These are phyloP conservation scores for Picochlorum sp. DNA, from an alignment of 139 green algal species.

Conservation along the genomic window DNA sequence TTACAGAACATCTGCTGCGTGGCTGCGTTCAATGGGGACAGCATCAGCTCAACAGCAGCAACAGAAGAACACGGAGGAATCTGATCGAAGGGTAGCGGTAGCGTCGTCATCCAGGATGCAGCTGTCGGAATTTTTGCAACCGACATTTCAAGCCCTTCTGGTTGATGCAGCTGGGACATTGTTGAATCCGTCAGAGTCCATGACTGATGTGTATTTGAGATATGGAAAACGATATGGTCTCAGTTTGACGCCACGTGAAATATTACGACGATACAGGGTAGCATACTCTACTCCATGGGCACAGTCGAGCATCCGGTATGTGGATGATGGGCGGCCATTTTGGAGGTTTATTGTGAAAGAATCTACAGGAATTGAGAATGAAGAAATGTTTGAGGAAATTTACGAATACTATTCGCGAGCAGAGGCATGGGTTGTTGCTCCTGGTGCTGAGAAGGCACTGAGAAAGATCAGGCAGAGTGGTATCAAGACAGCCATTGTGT, in stretches of 20 bases:
- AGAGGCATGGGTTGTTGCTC: constrained; percentile 44
- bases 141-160: constrained; percentile 37
- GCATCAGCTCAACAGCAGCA: background rate
- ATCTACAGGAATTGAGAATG: constrained; percentile 36
- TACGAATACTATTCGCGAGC: constrained; percentile 56
- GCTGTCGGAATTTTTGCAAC: background rate
- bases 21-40: too few species aligned
- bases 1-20: too few species aligned
- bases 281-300: constrained; percentile 69
- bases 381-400: constrained; percentile 41
- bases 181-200: constrained; percentile 43
- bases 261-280: constrained; percentile 51
- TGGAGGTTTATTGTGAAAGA: constrained; percentile 53
- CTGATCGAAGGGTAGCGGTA: too few species aligned
- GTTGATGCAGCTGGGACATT: constrained; percentile 62
- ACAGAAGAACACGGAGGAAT: background rate
- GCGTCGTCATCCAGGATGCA: too few species aligned
- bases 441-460: constrained; percentile 48
- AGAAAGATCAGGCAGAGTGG: constrained; percentile 31
- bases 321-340: constrained; percentile 63
- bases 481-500: constrained; percentile 62
- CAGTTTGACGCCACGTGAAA: constrained; percentile 30
- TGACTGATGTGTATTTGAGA: constrained; percentile 52
- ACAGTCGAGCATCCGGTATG: constrained; percentile 43
- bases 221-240: constrained; percentile 47